Percentiles rank a stretch among this genome's conserved stretches.
These are phyloP conservation scores for Starmerella bacillaris DNA, from an alignment of 805 yeast species.

Conservation along the genomic window DNA sequence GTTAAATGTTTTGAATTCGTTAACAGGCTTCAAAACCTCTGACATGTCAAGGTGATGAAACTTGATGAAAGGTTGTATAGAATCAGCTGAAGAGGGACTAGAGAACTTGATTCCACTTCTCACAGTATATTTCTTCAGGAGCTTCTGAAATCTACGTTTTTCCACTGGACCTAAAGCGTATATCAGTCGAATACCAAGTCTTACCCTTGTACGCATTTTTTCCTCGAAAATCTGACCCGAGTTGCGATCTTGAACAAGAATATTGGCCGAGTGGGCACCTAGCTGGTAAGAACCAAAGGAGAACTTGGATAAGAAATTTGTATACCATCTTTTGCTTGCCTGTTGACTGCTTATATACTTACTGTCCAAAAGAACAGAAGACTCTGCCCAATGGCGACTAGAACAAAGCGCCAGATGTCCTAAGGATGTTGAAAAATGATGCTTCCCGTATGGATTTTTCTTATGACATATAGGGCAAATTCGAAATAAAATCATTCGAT, in stretches of 20 bases:
- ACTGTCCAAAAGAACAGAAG: slow-evolving; percentile 38
- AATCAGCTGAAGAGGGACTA: slow-evolving; percentile 41
- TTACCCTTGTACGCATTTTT: slow-evolving; percentile 73
- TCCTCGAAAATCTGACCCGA: slow-evolving; percentile 87
- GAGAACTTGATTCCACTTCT: slow-evolving; percentile 81
- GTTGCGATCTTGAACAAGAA: slow-evolving; percentile 76
- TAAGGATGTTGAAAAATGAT: slow-evolving; percentile 33
- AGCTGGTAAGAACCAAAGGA: slow-evolving; percentile 75
- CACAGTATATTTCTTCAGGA: slow-evolving; percentile 47
- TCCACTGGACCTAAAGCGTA: slow-evolving; percentile 79
- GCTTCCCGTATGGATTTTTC: slow-evolving; percentile 2
- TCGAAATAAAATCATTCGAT: slow-evolving; percentile 39
- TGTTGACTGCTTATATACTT: slow-evolving; percentile 60
- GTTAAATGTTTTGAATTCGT: slow-evolving; percentile 52
- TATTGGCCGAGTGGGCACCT: slow-evolving; percentile 85
- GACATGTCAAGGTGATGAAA: slow-evolving; percentile 65
- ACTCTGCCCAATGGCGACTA: slow-evolving; percentile 50
- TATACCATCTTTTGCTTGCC: slow-evolving; percentile 80
- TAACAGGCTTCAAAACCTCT: slow-evolving; percentile 42
- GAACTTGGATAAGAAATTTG: slow-evolving; percentile 61
- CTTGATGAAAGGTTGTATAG: slow-evolving; percentile 58
- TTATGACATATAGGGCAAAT: slow-evolving; percentile 68
- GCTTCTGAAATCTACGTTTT: slow-evolving; percentile 54
- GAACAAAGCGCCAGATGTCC: slow-evolving; percentile 80
- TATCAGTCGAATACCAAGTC: slow-evolving; percentile 69